Evolutionary conservation across 805 yeast genomes (phyloP), one percentile per base, ranked within the genome.

Genomic region (Ogataea salicorniae): DNA sequence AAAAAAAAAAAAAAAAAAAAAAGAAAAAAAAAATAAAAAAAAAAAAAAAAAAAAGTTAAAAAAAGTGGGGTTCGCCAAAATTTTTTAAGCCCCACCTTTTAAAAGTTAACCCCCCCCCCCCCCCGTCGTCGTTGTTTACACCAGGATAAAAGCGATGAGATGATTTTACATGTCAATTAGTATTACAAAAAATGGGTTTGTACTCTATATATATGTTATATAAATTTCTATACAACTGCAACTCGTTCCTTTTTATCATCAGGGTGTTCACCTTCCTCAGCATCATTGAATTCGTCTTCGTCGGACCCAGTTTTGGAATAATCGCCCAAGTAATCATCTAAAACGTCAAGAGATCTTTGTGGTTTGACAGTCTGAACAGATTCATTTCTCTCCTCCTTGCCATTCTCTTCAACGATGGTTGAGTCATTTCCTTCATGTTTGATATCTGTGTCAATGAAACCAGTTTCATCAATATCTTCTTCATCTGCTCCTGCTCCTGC

Each of bases 271-370:
- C 41, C 52, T n/a, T 58, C 64, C 22, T 47, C 43, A 14, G 63
- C 64, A 47, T 60, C 64, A 45, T 57, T 55, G 37, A 58, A 61
- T 39, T 52, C 57, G 15, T 48, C 57, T 22, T 57, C 55, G 7
- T 46, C 52, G 13, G 54, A 50, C 14, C 43, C 33, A 17, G 51
- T 44, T 46, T 46, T 46, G 18, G 48, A 39, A 36, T 48, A 50
- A 38, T 37, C 50, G 31, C 48, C 54, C 22, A 39, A 9, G 33
- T 39, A 39, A n/a, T 39, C 41, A n/a, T 23, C 16, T 20, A 54
- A 38, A 18, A 50, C 41, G 36, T 49, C 55, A 29, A 38, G 34
- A 35, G 46, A 34, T n/a, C 11, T 15, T 15, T 34, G 17, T 14
- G 17, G n/a, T 14, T 34, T 34, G 36, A n/a, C 15, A 15, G 36